Conservation (phyloP, 1,284 basidiomycete genomes). For the Lentinula novae-zelandiae region DNA sequence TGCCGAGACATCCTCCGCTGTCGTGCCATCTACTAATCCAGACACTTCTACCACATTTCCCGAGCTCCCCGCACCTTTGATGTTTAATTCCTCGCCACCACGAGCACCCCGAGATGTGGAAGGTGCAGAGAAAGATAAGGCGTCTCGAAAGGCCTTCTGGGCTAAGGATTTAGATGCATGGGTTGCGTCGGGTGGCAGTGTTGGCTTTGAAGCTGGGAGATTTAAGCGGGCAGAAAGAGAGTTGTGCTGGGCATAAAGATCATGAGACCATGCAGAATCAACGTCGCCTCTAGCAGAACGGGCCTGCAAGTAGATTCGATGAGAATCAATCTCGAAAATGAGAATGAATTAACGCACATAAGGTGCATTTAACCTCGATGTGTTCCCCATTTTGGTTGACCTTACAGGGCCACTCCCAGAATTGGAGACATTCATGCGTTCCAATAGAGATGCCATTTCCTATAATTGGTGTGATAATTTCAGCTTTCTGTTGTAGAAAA, state of each 20-base stretch:
- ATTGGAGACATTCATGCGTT: constrained; percentile 52
- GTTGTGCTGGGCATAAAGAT: constrained; percentile 61
- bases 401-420: constrained; percentile 56
- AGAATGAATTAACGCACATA: constrained; percentile 57
- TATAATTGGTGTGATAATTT: background rate
- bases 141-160: constrained; percentile 54
- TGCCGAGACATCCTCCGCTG: constrained; percentile 78
- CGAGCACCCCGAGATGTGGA: constrained; percentile 13
- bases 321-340: constrained; percentile 17
- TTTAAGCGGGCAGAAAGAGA: constrained; percentile 62
- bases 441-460: constrained; percentile 61
- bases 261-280: constrained; percentile 69
- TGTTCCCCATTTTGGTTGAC: constrained; percentile 37
- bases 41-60: constrained; percentile 76
- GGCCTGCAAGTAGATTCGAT: constrained; percentile 32
- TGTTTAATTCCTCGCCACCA: constrained; percentile 40
- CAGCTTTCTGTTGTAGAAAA: too few species aligned
- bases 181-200: constrained; percentile 33
- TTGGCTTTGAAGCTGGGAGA: constrained; percentile 24
- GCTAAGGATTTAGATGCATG: constrained; percentile 40
- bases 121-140: constrained; percentile 31
- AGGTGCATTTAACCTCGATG: constrained; percentile 48
- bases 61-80: constrained; percentile 68
- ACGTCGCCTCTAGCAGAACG: constrained; percentile 63
- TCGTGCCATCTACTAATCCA: constrained; percentile 75